phyloP scores from a whole-genome alignment of 208 protist genomes.

The Balamuthia mandrillaris region DNA sequence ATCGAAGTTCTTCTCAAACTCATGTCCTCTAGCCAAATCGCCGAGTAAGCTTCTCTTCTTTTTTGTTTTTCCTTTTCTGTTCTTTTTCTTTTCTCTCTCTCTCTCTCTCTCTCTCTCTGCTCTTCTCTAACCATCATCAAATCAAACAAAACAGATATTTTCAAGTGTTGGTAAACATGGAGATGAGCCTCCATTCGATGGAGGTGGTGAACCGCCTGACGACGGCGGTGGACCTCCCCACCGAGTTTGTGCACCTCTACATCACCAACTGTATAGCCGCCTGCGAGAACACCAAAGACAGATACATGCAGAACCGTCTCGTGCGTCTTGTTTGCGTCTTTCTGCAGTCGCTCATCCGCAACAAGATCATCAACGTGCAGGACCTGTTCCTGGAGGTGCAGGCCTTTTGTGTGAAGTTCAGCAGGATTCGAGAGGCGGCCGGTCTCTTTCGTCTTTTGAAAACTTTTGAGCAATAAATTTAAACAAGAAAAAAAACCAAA shows the following conservation, averaged over 20 bases:
- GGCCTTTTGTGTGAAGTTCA: conserved; percentile 64
- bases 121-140: not conserved
- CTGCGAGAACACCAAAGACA: conserved; percentile 74
- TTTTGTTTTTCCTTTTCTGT: not conserved
- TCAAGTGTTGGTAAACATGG: conserved; percentile 74
- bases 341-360: conserved; percentile 78
- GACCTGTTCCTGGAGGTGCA: conserved; percentile 71
- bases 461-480: conserved; percentile 41
- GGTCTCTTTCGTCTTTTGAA: conserved; percentile 77
- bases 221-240: conserved; percentile 70
- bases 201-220: conserved; percentile 80
- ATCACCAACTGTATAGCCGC: conserved; percentile 79
- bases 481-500: too few species aligned
- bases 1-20: conserved; percentile 77
- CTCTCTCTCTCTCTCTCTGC: not conserved
- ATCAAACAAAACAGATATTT: conserved; percentile 57
- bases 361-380: conserved; percentile 76
- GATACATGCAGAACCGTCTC: conserved; percentile 69
- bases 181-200: conserved; percentile 79
- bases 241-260: conserved; percentile 81
- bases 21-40: conserved; percentile 70
- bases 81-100: not conserved
- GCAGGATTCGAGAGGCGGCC: conserved; percentile 75
- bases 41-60: conserved; percentile 53
- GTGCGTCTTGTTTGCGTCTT: conserved; percentile 78